Evolutionary conservation across 2,329 filamentous ascomycete species (phyloP).

Genomic region (Albifimbria verrucaria): DNA sequence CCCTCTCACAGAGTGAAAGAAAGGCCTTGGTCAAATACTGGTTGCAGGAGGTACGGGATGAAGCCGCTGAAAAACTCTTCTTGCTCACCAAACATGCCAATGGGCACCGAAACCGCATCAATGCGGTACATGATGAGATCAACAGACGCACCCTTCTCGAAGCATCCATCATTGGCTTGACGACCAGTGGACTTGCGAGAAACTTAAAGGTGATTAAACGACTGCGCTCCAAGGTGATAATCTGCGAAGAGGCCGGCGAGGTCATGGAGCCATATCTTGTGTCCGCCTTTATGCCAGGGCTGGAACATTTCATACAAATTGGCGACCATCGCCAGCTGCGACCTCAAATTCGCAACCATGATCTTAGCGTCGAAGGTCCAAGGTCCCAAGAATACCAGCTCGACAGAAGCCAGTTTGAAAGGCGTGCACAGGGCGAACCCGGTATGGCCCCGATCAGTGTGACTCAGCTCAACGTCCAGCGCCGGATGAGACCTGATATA

Average conservation of each 20-base stretch:
- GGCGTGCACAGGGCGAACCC: slow-evolving; percentile 28
- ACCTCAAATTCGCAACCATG: slow-evolving; percentile 52
- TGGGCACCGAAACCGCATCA: background rate
- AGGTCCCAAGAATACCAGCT: slow-evolving; percentile 15
- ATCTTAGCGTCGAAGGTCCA: slow-evolving; percentile 36
- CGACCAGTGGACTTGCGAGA: slow-evolving; percentile 53
- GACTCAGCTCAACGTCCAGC: slow-evolving; percentile 65
- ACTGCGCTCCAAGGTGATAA: slow-evolving; percentile 48
- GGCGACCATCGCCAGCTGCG: slow-evolving; percentile 61
- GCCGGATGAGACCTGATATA: slow-evolving; percentile 50
- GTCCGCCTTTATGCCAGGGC: slow-evolving; percentile 49
- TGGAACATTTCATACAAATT: slow-evolving; percentile 60
- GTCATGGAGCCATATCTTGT: slow-evolving; percentile 59
- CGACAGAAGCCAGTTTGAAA: slow-evolving; percentile 36
- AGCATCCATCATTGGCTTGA: slow-evolving; percentile 52
- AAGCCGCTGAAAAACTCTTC: background rate
- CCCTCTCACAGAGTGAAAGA: background rate
- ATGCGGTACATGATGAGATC: slow-evolving; percentile 22
- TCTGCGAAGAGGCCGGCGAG: slow-evolving; percentile 65
- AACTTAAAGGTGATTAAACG: slow-evolving; percentile 43
- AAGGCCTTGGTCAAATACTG: background rate
- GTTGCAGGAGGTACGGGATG: background rate
- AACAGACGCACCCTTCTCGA: slow-evolving; percentile 27
- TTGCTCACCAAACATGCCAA: slow-evolving; percentile 4
- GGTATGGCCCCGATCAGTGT: slow-evolving; percentile 22